These are phyloP conservation scores for Phycomyces nitens DNA, from an alignment of 192 early-diverging fungal genomes.

Conservation along the genomic window DNA sequence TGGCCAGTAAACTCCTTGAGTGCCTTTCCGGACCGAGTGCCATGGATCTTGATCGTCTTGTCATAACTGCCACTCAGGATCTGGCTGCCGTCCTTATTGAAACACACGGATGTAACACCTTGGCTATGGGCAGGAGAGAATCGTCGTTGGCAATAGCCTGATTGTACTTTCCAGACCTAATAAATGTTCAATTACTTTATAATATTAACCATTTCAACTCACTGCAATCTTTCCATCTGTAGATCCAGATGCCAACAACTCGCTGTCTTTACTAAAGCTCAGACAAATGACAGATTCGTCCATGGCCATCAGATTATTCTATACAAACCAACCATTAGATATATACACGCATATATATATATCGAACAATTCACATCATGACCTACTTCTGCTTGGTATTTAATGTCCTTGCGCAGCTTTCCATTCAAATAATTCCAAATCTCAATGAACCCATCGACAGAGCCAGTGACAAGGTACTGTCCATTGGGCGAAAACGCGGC, in stretches of 20 bases:
- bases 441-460: constrained; percentile 93
- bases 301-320: constrained; percentile 92
- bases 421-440: constrained; percentile 91
- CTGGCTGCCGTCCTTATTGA: constrained; percentile 74
- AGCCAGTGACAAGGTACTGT: constrained; percentile 83
- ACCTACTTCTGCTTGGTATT: constrained; percentile 83
- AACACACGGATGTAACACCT: constrained; percentile 77
- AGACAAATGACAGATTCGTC: constrained; percentile 79
- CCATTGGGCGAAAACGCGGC: constrained; percentile 82
- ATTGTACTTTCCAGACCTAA: constrained; percentile 80
- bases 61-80: constrained; percentile 84
- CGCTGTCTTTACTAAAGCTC: constrained; percentile 71
- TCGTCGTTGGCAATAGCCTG: constrained; percentile 69
- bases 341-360: neutral
- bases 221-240: constrained; percentile 86
- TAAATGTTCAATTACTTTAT: neutral
- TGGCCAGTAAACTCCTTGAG: constrained; percentile 93
- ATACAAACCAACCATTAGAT: no score
- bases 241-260: constrained; percentile 78
- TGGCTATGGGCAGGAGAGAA: constrained; percentile 84
- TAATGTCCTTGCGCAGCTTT: constrained; percentile 81
- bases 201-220: no score
- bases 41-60: constrained; percentile 75
- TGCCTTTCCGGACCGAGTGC: constrained; percentile 85
- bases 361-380: neutral